Percentiles rank a stretch among this genome's conserved stretches.
Conservation (phyloP, 345 rosid genomes). For the Dipteronia dyeriana region DNA sequence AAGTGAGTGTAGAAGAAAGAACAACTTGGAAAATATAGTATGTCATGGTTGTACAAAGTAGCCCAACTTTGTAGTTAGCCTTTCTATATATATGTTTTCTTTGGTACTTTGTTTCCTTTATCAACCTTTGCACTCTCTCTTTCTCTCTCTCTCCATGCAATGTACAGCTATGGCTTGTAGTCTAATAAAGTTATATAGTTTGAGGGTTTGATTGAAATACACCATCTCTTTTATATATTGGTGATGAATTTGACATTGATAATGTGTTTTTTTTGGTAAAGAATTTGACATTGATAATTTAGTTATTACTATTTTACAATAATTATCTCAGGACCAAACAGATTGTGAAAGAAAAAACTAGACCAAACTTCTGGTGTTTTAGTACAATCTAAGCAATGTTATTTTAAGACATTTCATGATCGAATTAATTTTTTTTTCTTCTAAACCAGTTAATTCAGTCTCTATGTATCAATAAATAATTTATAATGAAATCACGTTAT, state of each 20-base stretch:
- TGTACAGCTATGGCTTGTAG: slow-evolving; percentile 33
- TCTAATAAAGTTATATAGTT: slow-evolving; percentile 23
- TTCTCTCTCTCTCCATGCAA: neutral
- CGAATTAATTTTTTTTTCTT: too few species aligned
- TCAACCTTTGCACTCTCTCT: neutral
- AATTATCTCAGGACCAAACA: too few species aligned
- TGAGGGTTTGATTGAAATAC: neutral
- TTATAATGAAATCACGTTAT: too few species aligned
- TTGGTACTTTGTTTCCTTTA: neutral
- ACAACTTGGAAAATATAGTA: neutral
- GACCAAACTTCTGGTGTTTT: too few species aligned
- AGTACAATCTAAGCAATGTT: too few species aligned
- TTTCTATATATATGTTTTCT: neutral
- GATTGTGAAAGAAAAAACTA: too few species aligned
- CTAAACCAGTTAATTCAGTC: too few species aligned
- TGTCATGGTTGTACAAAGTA: neutral
- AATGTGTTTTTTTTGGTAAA: neutral
- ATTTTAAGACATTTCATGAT: too few species aligned
- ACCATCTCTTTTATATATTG: neutral
- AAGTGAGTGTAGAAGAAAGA: slow-evolving; percentile 11
- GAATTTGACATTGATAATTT: too few species aligned
- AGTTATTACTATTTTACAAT: too few species aligned
- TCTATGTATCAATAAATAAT: too few species aligned
- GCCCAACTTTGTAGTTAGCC: slow-evolving; percentile 17
- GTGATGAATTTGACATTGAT: neutral